Conservation (phyloP, 2,329 filamentous ascomycete genomes). For the Grosmannia huntii region DNA sequence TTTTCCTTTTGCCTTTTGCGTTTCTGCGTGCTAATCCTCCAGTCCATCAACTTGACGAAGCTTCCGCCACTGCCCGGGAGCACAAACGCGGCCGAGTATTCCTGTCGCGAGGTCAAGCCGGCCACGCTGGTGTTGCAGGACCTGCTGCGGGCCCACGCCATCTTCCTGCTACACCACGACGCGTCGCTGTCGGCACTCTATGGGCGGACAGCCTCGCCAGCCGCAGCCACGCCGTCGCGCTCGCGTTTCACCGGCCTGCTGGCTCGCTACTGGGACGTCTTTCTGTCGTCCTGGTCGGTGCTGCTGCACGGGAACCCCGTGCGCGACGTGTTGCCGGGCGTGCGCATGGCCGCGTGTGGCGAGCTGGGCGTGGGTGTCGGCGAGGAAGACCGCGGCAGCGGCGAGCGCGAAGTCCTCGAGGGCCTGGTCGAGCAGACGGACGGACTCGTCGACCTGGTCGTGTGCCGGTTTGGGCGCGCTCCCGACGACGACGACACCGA, state of each 20-base stretch:
- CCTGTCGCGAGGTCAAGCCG: conserved; percentile 79
- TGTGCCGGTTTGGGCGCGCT: conserved; percentile 61
- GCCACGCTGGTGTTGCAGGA: conserved; percentile 66
- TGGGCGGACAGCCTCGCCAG: conserved; percentile 25
- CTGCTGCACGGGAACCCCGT: conserved; percentile 82
- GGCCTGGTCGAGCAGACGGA: conserved; percentile 70
- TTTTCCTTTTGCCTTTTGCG: background rate
- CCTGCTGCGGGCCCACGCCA: conserved; percentile 65
- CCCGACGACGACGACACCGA: background rate
- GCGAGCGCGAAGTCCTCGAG: conserved; percentile 84
- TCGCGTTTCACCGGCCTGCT: conserved; percentile 60
- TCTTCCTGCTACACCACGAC: conserved; percentile 82
- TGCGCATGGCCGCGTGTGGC: conserved; percentile 80
- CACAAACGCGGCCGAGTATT: conserved; percentile 57
- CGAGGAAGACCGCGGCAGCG: conserved; percentile 88
- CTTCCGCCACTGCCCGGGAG: conserved; percentile 16
- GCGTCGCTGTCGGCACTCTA: conserved; percentile 60
- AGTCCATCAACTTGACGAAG: conserved; percentile 13
- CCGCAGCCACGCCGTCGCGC: conserved; percentile 24
- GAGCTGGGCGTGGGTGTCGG: conserved; percentile 90
- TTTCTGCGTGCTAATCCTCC: no score
- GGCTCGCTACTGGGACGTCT: conserved; percentile 68
- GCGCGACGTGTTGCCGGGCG: conserved; percentile 63
- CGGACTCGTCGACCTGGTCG: conserved; percentile 76
- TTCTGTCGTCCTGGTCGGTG: conserved; percentile 68